A percentile compares a stretch with the other conserved stretches of the same genome.
phyloP scores from a whole-genome alignment of 805 yeast genomes.

The Pichia deserticola region DNA sequence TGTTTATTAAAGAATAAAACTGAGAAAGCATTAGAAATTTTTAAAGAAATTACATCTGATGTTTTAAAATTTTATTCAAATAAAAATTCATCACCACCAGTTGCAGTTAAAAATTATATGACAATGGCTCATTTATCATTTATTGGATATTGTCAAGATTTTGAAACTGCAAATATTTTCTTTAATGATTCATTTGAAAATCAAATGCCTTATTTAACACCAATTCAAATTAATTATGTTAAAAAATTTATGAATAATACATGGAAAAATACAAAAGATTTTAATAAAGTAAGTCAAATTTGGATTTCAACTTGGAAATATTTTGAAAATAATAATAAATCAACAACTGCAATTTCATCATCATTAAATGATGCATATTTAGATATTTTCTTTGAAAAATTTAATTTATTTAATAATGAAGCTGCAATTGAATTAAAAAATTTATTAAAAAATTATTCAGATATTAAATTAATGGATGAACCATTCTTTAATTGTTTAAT shows the following conservation, averaged over 20 bases:
- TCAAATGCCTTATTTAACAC: conserved; percentile 64
- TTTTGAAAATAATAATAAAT: conserved; percentile 40
- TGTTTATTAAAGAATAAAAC: conserved; percentile 57
- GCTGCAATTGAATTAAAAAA: conserved; percentile 51
- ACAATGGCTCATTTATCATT: conserved; percentile 71
- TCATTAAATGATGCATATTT: conserved; percentile 64
- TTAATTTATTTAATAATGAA: conserved; percentile 41
- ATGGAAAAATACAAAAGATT: conserved; percentile 45
- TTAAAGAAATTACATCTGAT: conserved; percentile 49
- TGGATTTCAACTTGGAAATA: conserved; percentile 56
- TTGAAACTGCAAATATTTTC: conserved; percentile 62
- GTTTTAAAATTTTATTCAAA: conserved; percentile 29
- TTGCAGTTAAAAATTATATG: conserved; percentile 40
- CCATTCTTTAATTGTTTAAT: conserved; percentile 76
- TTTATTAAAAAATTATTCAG: conserved; percentile 47
- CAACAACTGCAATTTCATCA: conserved; percentile 61
- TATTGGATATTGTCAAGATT: conserved; percentile 68
- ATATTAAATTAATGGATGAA: conserved; percentile 58
- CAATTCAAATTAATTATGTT: conserved; percentile 65
- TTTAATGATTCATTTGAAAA: conserved; percentile 62
- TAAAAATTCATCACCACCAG: conserved; percentile 18
- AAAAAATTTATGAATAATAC: conserved; percentile 57
- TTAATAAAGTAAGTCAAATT: conserved; percentile 47
- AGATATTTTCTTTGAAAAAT: conserved; percentile 58
- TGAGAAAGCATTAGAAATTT: conserved; percentile 53